Conservation (phyloP, 2,329 filamentous ascomycete genomes). For the Alternaria longipes region DNA sequence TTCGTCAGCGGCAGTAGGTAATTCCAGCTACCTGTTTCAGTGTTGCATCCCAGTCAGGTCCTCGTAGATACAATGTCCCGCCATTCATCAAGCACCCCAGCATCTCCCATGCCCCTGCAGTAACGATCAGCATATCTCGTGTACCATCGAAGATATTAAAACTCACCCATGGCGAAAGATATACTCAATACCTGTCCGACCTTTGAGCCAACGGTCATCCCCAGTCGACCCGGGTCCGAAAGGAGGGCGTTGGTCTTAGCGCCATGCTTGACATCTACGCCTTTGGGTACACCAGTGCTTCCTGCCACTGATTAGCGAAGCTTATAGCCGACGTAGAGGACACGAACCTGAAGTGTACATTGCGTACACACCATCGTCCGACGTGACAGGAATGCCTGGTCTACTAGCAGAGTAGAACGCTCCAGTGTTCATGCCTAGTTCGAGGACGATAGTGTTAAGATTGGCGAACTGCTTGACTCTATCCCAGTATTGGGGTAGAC, state of each 20-base stretch:
- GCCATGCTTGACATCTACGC: constrained; percentile 65
- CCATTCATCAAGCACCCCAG: constrained; percentile 66
- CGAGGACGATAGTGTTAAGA: constrained; percentile 24
- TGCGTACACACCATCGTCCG: constrained; percentile 45
- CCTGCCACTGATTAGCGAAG: constrained; percentile 27
- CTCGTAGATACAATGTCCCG: constrained; percentile 64
- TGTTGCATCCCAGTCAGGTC: constrained; percentile 59
- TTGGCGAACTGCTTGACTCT: constrained; percentile 33
- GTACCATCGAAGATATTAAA: neutral
- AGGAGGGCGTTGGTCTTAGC: constrained; percentile 66
- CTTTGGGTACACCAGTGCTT: constrained; percentile 67
- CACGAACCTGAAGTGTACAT: constrained; percentile 62
- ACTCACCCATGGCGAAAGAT: constrained; percentile 69
- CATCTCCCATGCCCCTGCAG: constrained; percentile 68
- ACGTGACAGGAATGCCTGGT: constrained; percentile 25
- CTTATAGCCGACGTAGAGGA: neutral
- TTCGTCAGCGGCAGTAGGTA: neutral
- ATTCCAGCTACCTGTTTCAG: constrained; percentile 54
- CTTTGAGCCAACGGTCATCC: constrained; percentile 59
- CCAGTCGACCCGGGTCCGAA: constrained; percentile 61
- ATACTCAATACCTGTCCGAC: constrained; percentile 67
- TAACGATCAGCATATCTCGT: constrained; percentile 8
- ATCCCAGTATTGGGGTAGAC: constrained; percentile 51
- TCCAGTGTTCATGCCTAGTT: constrained; percentile 26
- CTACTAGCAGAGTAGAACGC: constrained; percentile 26